These are phyloP conservation scores for Phoma sp. DNA, from an alignment of 2,329 filamentous ascomycete genomes.

Conservation along the genomic window DNA sequence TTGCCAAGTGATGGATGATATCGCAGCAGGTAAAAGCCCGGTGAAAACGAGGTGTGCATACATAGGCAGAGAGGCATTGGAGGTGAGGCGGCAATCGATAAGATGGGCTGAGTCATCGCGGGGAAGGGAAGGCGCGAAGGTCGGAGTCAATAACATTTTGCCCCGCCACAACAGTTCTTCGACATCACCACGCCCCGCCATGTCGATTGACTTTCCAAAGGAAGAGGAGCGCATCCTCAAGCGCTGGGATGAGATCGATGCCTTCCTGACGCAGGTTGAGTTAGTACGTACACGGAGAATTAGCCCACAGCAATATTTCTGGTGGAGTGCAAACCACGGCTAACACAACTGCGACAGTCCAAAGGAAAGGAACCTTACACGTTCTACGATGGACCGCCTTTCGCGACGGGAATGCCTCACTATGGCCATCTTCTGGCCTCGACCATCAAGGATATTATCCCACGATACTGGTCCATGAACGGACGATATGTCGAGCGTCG, in stretches of 20 bases:
- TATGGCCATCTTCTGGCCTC: slow-evolving; percentile 84
- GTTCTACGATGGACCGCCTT: slow-evolving; percentile 79
- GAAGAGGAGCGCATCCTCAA: slow-evolving; percentile 86
- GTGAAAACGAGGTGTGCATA: background rate
- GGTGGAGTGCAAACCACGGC: background rate
- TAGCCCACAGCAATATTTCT: background rate
- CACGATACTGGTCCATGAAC: slow-evolving; percentile 97
- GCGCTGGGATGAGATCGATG: slow-evolving; percentile 89
- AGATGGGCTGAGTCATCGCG: slow-evolving; percentile 13
- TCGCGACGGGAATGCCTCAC: slow-evolving; percentile 65
- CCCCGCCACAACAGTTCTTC: slow-evolving; percentile 30
- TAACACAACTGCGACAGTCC: slow-evolving; percentile 54
- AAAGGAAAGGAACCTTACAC: slow-evolving; percentile 84
- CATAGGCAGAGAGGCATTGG: background rate
- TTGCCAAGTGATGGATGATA: background rate
- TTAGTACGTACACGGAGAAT: slow-evolving; percentile 53
- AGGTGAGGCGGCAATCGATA: slow-evolving; percentile 8
- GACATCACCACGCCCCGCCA: slow-evolving; percentile 48
- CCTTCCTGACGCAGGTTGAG: slow-evolving; percentile 87
- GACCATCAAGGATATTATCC: slow-evolving; percentile 97
- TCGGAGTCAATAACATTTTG: slow-evolving; percentile 21
- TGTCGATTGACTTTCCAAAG: slow-evolving; percentile 92
- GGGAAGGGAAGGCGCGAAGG: slow-evolving; percentile 11
- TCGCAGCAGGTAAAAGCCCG: background rate
- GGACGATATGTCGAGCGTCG: slow-evolving; percentile 89